A percentile compares a stretch with the other conserved stretches of the same genome.
phyloP scores from a whole-genome alignment of 2,329 filamentous ascomycete species.

The Microsporum audouinii region DNA sequence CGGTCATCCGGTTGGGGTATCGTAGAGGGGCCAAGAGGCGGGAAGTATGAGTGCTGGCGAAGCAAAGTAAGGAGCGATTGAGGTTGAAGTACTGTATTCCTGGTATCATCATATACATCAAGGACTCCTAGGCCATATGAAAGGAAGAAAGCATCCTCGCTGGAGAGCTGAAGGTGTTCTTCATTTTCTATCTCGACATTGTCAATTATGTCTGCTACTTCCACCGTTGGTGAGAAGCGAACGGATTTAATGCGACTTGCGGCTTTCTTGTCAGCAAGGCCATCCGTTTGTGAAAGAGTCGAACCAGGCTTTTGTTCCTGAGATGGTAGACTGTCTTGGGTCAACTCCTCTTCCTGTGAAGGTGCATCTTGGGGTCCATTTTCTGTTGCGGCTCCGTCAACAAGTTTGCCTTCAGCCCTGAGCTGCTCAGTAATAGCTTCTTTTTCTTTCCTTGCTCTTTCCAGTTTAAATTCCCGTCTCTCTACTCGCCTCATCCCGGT shows the following conservation, averaged over 20 bases:
- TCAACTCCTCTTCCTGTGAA: background rate
- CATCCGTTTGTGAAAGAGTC: background rate
- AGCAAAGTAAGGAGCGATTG: slow-evolving; percentile 54
- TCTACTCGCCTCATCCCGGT: slow-evolving; percentile 69
- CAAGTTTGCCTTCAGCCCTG: slow-evolving; percentile 37
- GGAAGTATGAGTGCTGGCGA: slow-evolving; percentile 58
- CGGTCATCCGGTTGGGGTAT: slow-evolving; percentile 60
- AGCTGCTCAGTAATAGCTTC: slow-evolving; percentile 68
- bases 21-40: slow-evolving; percentile 37
- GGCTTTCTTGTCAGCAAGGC: background rate
- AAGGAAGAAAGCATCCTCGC: slow-evolving; percentile 87
- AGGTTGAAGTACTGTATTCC: slow-evolving; percentile 37
- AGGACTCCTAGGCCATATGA: slow-evolving; percentile 68
- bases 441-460: slow-evolving; percentile 76
- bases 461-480: slow-evolving; percentile 74
- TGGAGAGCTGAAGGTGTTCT: slow-evolving; percentile 85
- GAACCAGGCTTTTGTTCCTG: background rate
- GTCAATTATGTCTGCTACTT: slow-evolving; percentile 44
- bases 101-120: slow-evolving; percentile 38
- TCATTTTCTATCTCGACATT: slow-evolving; percentile 36
- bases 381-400: background rate
- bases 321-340: background rate
- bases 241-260: slow-evolving; percentile 46
- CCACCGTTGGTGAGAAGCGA: slow-evolving; percentile 56
- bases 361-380: background rate